Evolutionary conservation across 1,284 basidiomycete genomes (phyloP), one percentile per base, ranked within the genome.

Genomic region (Papiliotrema flavescens): DNA sequence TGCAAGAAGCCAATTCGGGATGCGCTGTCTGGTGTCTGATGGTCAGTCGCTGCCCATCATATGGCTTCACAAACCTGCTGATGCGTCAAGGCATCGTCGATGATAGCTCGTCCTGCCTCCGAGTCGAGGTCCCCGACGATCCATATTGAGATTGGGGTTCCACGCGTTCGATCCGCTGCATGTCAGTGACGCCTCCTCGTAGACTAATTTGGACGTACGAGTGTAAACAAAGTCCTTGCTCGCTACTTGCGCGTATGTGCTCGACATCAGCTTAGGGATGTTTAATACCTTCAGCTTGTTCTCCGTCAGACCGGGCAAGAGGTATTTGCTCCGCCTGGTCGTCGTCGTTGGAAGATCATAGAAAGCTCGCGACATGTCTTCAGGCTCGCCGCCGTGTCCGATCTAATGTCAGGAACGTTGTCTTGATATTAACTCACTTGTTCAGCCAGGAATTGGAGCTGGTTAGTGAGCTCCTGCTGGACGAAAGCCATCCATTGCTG

Each of bases 311-410:
- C 64, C 57, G 4, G 74, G 72, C n/a, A 74, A 51, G 48, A 76
- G 69, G 52, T 67, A 56, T 44, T 62, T 60, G 70, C 91, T 96
- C 15, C 95, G 79, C 23, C 86, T 80, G 54, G 79, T 78, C 41
- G 81, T 79, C 0, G 89, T 85, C 0, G 82, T 82, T 0, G 91
- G 88, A 2, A 92, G 81, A 67, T 96, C 90, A 70, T 96, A 98
- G 78, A 97, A 97, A 75, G 87, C 90, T 5, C 81, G 87, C 13
- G 84, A 76, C 47, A 92, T 80, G 20, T 76, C 63, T 43, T 90
- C 86, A 2, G 79, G 80, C 17, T 94, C 69, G 34, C 79, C 73
- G 2, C 85, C 83, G 45, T 76, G 73, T 69, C 89, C 88, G 15
- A 92, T 76, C 85, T 90, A 59, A 22, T n/a, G 20, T 49, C 54